Conservation (phyloP, 208 protist species). For the Tritrichomonas foetus region DNA sequence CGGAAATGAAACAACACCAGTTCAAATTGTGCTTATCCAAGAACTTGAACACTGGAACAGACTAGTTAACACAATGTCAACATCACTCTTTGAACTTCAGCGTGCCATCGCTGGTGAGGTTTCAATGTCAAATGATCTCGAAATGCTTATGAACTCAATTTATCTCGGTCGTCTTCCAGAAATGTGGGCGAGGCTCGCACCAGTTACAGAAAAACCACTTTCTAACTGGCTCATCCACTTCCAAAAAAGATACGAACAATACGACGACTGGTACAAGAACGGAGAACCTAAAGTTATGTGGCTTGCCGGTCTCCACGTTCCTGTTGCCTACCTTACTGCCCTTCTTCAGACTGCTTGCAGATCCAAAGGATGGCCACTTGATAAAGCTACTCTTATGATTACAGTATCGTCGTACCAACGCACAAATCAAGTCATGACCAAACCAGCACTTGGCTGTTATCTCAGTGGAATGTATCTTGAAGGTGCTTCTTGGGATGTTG, state of each 20-base stretch:
- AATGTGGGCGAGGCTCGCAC: slow-evolving; percentile 71
- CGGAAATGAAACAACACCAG: slow-evolving; percentile 60
- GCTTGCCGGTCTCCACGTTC: slow-evolving; percentile 95
- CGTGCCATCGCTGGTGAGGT: slow-evolving; percentile 84
- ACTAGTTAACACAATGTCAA: neutral
- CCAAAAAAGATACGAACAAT: slow-evolving; percentile 77
- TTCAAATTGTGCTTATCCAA: slow-evolving; percentile 92
- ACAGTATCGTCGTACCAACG: slow-evolving; percentile 73
- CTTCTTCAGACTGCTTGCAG: slow-evolving; percentile 93
- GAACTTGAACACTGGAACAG: slow-evolving; percentile 91
- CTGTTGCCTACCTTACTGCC: slow-evolving; percentile 91
- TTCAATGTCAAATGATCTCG: slow-evolving; percentile 89
- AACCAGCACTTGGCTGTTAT: slow-evolving; percentile 84
- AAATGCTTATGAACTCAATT: slow-evolving; percentile 78
- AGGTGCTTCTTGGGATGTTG: slow-evolving; percentile 85
- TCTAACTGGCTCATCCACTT: slow-evolving; percentile 85
- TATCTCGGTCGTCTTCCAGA: slow-evolving; percentile 82
- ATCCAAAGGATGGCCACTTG: slow-evolving; percentile 90
- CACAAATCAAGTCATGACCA: slow-evolving; percentile 66
- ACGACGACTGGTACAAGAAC: slow-evolving; percentile 78
- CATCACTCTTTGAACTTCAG: slow-evolving; percentile 41
- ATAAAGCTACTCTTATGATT: slow-evolving; percentile 86
- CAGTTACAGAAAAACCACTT: slow-evolving; percentile 16
- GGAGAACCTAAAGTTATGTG: slow-evolving; percentile 94
- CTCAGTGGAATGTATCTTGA: slow-evolving; percentile 88